phyloP scores from a whole-genome alignment of 768 basidiomycete species.

The Lactifluus rugatus region DNA sequence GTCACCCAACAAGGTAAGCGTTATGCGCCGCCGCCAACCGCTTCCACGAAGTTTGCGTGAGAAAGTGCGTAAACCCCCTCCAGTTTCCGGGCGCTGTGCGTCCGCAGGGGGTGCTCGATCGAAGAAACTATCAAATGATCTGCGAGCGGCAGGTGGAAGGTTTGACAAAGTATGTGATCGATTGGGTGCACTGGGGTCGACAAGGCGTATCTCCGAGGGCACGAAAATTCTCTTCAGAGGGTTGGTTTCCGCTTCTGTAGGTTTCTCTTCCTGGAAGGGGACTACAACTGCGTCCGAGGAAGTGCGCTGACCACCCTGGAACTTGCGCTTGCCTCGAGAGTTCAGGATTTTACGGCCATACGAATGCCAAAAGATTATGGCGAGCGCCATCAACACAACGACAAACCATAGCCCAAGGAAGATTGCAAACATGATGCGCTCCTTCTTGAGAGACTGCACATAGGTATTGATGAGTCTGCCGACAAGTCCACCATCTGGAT shows the following conservation, averaged over 20 bases:
- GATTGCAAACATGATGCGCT: constrained; percentile 73
- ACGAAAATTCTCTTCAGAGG: constrained; percentile 25
- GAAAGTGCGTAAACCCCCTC: background rate
- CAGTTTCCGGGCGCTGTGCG: background rate
- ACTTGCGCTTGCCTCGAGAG: constrained; percentile 37
- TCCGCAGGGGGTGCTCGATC: constrained; percentile 24
- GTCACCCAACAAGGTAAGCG: constrained; percentile 21
- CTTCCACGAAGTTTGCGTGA: constrained; percentile 20
- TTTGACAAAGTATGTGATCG: constrained; percentile 22
- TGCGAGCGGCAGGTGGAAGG: constrained; percentile 28
- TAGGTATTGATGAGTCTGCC: constrained; percentile 68
- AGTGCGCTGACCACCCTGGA: constrained; percentile 19
- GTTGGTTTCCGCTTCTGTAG: constrained; percentile 14
- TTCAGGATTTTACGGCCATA: constrained; percentile 36
- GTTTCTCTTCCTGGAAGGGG: constrained; percentile 21
- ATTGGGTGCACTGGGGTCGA: constrained; percentile 40
- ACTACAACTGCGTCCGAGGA: constrained; percentile 21
- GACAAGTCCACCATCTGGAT: constrained; percentile 48
- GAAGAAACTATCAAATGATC: constrained; percentile 40
- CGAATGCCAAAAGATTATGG: constrained; percentile 63
- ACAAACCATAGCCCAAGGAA: constrained; percentile 79
- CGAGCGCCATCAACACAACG: constrained; percentile 72
- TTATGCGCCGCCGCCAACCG: constrained; percentile 16
- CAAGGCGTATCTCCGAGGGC: constrained; percentile 15
- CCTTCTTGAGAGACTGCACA: constrained; percentile 60